Base-by-base conservation (phyloP, 192 early-diverging fungal genomes). In the Geranomyces michiganensis region DNA sequence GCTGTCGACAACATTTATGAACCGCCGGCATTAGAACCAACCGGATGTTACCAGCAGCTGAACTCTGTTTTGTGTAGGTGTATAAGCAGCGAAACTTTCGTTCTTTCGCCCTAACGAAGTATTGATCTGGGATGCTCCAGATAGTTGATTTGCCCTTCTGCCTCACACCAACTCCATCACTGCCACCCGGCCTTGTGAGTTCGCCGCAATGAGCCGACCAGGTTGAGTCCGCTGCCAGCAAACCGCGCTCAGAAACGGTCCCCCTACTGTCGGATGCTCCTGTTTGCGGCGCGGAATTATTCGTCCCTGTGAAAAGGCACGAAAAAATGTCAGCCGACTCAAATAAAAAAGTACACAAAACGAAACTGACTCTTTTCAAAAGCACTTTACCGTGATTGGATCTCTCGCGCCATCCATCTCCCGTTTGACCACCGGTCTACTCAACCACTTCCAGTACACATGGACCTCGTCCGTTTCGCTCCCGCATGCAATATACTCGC, bases 381-480 rank as follows among this genome's bases (percentile, higher is more conserved):
- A 8, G 46, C 46, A n/a, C 71, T 73, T 77, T 83, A 93, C 92
- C 0, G 87, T 91, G 9, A 90, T 79, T 9, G 86, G 74, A 60
- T 92, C 85, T 33, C 86, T 49, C 0, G 62, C 81, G 49, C 86
- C 87, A 14, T 92, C 94, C 81, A 98, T 96, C 65, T 79, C 81
- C 71, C 90, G 84, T 19, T 81, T 83, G 24, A 93, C 84, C 14
- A 93, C 85, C 0, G 96, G 95, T 30, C 86, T 81, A 46, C 86
- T 83, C 48, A 93, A 77, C 46, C 84, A 81, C 44, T 84, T 85
- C 80, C 93, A 90, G 71, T 98, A 98, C 0, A 90, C 87, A 70
- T 91, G 95, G 17, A 95, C 86, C 3, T 88, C 87, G 79, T 98
- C 96, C 56, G 90, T 93, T 78, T 98, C 96, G 73, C 92, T 94